A percentile compares a stretch with the other conserved stretches of the same genome.
phyloP scores from a whole-genome alignment of 2,329 filamentous ascomycete species.

The Cordyceps tenuipes region DNA sequence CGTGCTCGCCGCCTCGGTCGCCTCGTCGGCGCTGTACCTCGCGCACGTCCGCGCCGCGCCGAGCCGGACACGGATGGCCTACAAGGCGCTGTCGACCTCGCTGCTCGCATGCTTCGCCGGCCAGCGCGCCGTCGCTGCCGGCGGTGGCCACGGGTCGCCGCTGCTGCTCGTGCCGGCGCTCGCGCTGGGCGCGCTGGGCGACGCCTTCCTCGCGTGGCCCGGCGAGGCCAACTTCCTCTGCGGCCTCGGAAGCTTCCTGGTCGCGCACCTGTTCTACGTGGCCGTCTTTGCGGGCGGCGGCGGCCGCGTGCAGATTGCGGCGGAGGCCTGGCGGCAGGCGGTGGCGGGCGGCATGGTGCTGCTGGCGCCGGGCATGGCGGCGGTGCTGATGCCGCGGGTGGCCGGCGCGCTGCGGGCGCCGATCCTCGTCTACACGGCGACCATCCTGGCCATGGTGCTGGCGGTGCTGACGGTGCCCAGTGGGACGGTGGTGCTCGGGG shows the following conservation, averaged over 20 bases:
- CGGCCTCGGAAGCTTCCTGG: constrained; percentile 27
- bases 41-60: constrained; percentile 17
- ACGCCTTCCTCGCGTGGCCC: constrained; percentile 28
- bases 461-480: constrained; percentile 21
- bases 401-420: constrained; percentile 19
- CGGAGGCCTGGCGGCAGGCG: constrained; percentile 13
- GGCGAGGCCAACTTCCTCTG: constrained; percentile 24
- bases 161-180: constrained; percentile 21
- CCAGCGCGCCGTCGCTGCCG: constrained; percentile 2
- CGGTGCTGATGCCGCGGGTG: constrained; percentile 21
- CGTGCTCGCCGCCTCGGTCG: constrained; percentile 9
- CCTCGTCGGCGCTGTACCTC: constrained; percentile 16
- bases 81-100: constrained; percentile 24
- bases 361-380: constrained; percentile 20
- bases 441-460: constrained; percentile 25
- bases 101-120: constrained; percentile 20
- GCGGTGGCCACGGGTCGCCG: constrained; percentile 9
- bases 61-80: constrained; percentile 20
- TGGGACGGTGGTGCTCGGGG: constrained; percentile 19
- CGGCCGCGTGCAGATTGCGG: constrained; percentile 8
- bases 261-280: constrained; percentile 27
- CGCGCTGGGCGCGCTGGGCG: constrained; percentile 25
- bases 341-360: constrained; percentile 16
- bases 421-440: constrained; percentile 24
- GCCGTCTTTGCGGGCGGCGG: constrained; percentile 17